These are phyloP conservation scores for Leptomonas seymouri DNA, from an alignment of 208 protist species.

Conservation along the genomic window DNA sequence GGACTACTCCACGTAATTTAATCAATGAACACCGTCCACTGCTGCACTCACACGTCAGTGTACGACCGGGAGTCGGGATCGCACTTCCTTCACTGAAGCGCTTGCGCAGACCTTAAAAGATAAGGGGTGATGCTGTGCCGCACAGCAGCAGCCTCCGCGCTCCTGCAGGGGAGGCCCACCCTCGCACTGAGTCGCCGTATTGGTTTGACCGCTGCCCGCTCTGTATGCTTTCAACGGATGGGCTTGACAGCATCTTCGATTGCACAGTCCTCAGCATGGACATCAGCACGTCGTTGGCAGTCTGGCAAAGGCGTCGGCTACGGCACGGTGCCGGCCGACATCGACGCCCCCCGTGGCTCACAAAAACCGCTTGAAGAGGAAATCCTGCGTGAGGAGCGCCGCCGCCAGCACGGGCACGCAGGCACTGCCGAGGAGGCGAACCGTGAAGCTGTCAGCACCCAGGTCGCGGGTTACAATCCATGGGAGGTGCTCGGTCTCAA, in stretches of 20 bases:
- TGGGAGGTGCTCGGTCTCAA: slow-evolving; percentile 85
- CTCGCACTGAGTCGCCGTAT: too few species aligned
- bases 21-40: too few species aligned
- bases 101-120: too few species aligned
- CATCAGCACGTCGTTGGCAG: slow-evolving; percentile 26
- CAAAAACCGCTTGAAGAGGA: slow-evolving; percentile 65
- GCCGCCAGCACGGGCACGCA: slow-evolving; percentile 33
- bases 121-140: too few species aligned
- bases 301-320: slow-evolving; percentile 35
- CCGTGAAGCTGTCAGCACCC: slow-evolving; percentile 40
- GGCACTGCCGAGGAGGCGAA: slow-evolving; percentile 37
- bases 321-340: slow-evolving; percentile 67
- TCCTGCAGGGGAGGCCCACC: too few species aligned
- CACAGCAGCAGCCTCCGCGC: too few species aligned
- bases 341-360: slow-evolving; percentile 51
- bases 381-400: slow-evolving; percentile 41
- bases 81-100: too few species aligned
- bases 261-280: background rate
- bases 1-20: too few species aligned
- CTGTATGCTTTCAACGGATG: too few species aligned
- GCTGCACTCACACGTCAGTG: too few species aligned
- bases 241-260: background rate
- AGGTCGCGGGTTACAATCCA: slow-evolving; percentile 80
- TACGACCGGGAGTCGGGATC: too few species aligned
- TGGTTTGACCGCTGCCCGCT: too few species aligned